Conservation (phyloP, 2,329 filamentous ascomycete species). For the Fusarium nanum region DNA sequence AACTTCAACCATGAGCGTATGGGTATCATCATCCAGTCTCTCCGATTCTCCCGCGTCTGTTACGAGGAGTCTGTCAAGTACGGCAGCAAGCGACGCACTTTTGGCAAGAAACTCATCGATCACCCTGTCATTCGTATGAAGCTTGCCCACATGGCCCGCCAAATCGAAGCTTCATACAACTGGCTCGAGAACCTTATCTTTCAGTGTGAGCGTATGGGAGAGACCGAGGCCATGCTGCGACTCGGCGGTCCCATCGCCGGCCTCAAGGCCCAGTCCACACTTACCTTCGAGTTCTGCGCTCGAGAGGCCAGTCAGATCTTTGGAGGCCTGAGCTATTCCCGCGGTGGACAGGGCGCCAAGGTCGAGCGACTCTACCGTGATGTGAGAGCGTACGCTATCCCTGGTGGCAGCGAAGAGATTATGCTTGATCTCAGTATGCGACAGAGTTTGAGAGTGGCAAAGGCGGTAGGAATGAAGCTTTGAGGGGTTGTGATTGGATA, state of each 20-base stretch:
- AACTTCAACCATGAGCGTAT: constrained; percentile 99
- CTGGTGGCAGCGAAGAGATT: constrained; percentile 96
- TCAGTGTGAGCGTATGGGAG: constrained; percentile 92
- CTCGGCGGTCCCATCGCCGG: constrained; percentile 94
- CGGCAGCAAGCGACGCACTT: constrained; percentile 95
- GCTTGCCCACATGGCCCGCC: constrained; percentile 96
- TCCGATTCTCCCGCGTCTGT: constrained; percentile 96
- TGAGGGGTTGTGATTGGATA: constrained; percentile 56
- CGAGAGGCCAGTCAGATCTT: constrained; percentile 98
- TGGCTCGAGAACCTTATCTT: constrained; percentile 97
- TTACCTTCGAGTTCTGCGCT: constrained; percentile 97
- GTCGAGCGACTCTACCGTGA: constrained; percentile 95
- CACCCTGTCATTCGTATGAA: constrained; percentile 98
- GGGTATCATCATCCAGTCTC: constrained; percentile 96
- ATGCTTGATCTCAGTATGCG: constrained; percentile 97
- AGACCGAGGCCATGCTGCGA: constrained; percentile 95
- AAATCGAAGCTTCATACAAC: constrained; percentile 96
- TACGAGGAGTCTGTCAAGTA: constrained; percentile 98
- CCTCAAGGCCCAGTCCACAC: constrained; percentile 92
- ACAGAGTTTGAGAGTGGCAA: constrained; percentile 87
- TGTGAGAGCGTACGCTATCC: constrained; percentile 95
- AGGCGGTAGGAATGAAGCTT: constrained; percentile 95
- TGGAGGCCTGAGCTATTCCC: constrained; percentile 89
- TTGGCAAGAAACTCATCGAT: constrained; percentile 95
- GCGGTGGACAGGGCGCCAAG: constrained; percentile 95